Percentiles rank a stretch among this genome's conserved stretches.
Conservation (phyloP, 441 rosid genomes). For the Brassica hybrid region DNA sequence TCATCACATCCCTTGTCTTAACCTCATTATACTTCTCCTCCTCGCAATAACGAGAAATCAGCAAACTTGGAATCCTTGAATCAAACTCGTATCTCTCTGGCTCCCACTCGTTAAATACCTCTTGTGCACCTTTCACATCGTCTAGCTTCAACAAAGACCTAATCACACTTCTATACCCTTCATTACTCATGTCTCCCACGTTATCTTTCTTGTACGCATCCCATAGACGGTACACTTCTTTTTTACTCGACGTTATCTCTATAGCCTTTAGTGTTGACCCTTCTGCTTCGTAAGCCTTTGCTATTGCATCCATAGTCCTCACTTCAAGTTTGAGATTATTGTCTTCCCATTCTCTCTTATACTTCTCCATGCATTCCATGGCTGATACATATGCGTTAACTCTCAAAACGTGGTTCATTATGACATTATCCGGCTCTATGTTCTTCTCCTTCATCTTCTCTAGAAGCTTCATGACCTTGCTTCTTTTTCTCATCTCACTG, state of each 20-base stretch:
- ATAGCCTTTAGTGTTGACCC: slow-evolving; percentile 12
- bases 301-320: slow-evolving; percentile 7
- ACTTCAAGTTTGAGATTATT: not conserved
- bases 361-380: not conserved
- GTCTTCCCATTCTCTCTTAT: not conserved
- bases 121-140: slow-evolving; percentile 21
- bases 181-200: not conserved
- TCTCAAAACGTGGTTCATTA: not conserved
- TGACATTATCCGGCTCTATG: not conserved
- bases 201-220: not conserved
- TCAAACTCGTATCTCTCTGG: not conserved
- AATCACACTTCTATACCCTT: not conserved
- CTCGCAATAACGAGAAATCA: not conserved
- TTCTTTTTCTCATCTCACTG: not conserved
- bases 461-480: not conserved
- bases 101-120: not conserved
- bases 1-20: not conserved
- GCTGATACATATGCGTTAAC: not conserved
- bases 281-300: slow-evolving; percentile 5
- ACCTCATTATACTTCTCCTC: not conserved
- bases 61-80: not conserved
- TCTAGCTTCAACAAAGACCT: slow-evolving; percentile 16
- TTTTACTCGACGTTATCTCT: not conserved
- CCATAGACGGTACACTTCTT: slow-evolving; percentile 22
- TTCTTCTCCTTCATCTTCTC: not conserved